Percentiles rank a stretch among this genome's conserved stretches.
Conservation (phyloP, 805 yeast species). For the Saccharomycopsis sp. region DNA sequence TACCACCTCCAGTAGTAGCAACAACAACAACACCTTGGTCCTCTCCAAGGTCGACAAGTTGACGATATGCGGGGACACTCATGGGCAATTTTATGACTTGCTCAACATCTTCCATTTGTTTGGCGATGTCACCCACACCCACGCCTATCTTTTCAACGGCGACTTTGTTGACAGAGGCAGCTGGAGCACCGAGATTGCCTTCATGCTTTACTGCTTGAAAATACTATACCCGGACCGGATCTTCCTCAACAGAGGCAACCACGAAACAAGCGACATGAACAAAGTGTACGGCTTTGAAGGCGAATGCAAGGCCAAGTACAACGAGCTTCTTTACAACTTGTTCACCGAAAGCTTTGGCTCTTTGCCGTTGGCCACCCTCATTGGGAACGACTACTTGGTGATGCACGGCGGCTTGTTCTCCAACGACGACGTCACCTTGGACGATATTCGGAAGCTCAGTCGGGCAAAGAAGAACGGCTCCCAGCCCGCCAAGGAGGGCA, state of each 20-base stretch:
- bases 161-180: conserved; percentile 98
- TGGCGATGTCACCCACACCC: conserved; percentile 60
- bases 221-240: conserved; percentile 61
- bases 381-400: conserved; percentile 70
- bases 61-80: conserved; percentile 95
- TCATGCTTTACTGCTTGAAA: conserved; percentile 69
- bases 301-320: conserved; percentile 87
- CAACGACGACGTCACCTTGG: conserved; percentile 57
- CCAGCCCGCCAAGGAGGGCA: conserved; percentile 86
- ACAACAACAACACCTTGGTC: conserved; percentile 15
- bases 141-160: conserved; percentile 84
- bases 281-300: conserved; percentile 94
- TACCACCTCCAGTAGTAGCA: too few species aligned
- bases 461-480: conserved; percentile 48
- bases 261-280: conserved; percentile 95
- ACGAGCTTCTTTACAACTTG: conserved; percentile 67
- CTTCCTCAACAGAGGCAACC: conserved; percentile 88
- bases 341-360: conserved; percentile 81
- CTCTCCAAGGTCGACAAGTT: conserved; percentile 32
- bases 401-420: conserved; percentile 96
- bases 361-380: conserved; percentile 76
- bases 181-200: conserved; percentile 96
- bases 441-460: conserved; percentile 64
- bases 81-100: conserved; percentile 91
- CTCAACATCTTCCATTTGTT: conserved; percentile 65